Evolutionary conservation across 2,329 filamentous ascomycete genomes (phyloP).

Genomic region (Scedosporium minutisporum): DNA sequence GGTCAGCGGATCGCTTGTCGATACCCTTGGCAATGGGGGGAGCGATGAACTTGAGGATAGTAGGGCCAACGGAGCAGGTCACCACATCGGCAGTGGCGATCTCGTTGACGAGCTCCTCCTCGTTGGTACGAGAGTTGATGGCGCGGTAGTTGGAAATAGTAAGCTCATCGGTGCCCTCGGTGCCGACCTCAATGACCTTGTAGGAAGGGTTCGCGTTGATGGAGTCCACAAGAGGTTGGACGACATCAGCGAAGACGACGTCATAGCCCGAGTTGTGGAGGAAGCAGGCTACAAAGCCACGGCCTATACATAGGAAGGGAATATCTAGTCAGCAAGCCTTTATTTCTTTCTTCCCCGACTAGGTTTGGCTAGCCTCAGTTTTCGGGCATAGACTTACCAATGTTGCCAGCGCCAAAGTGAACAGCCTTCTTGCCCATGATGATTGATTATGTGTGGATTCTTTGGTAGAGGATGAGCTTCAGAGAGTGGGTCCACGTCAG

Average conservation of each 20-base stretch:
- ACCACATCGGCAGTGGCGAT: constrained; percentile 83
- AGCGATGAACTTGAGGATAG: constrained; percentile 92
- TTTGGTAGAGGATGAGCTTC: neutral
- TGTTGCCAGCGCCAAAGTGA: constrained; percentile 81
- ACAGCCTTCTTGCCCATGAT: constrained; percentile 55
- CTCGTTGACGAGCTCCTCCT: constrained; percentile 71
- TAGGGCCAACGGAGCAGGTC: constrained; percentile 94
- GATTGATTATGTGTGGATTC: constrained; percentile 12
- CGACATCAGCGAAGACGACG: constrained; percentile 92
- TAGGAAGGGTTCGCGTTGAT: constrained; percentile 71
- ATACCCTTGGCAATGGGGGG: constrained; percentile 93
- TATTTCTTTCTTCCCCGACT: constrained; percentile 6
- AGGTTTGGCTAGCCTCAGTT: neutral
- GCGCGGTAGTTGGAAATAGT: constrained; percentile 92
- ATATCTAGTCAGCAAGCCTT: neutral
- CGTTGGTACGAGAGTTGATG: constrained; percentile 85
- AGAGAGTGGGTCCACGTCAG: neutral
- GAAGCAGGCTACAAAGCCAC: constrained; percentile 83
- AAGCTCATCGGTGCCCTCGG: constrained; percentile 70
- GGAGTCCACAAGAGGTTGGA: constrained; percentile 68
- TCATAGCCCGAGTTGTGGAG: constrained; percentile 92
- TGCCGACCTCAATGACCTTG: constrained; percentile 85
- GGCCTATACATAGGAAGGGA: constrained; percentile 27
- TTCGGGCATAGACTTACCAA: constrained; percentile 39
- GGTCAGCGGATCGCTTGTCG: constrained; percentile 55